phyloP scores from a whole-genome alignment of 2,329 filamentous ascomycete genomes.

The Tetracladium maxilliforme region DNA sequence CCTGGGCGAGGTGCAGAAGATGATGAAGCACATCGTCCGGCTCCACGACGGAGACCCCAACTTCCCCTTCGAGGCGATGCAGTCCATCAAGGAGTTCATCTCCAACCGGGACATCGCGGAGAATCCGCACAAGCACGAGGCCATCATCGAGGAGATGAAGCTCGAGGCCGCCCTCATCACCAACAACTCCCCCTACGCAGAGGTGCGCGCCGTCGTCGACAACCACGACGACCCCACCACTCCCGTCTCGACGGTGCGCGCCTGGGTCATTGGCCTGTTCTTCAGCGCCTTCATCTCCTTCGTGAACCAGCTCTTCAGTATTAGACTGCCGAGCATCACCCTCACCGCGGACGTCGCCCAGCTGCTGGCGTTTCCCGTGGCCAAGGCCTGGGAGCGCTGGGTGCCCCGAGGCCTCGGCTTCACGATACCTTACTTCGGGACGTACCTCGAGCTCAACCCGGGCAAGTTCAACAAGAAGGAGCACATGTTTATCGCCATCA shows the following conservation, averaged over 20 bases:
- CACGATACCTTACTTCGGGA: constrained; percentile 1
- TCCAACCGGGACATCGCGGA: constrained; percentile 25
- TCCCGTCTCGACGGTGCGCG: constrained; percentile 24
- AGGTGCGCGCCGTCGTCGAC: constrained; percentile 6
- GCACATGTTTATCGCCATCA: constrained; percentile 32
- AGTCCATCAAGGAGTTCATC: constrained; percentile 23
- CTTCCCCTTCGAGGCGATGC: constrained; percentile 24
- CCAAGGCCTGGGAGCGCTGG: constrained; percentile 16
- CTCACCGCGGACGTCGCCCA: constrained; percentile 24
- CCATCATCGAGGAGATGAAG: constrained; percentile 26
- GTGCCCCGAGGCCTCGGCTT: constrained; percentile 1
- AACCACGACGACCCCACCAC: constrained; percentile 18
- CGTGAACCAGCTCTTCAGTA: constrained; percentile 23
- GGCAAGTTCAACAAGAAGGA: constrained; percentile 31
- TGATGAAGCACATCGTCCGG: constrained; percentile 21
- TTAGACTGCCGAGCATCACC: constrained; percentile 23
- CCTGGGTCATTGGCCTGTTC: constrained; percentile 21
- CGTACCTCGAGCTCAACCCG: constrained; percentile 17
- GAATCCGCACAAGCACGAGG: constrained; percentile 29
- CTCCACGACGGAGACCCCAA: constrained; percentile 30
- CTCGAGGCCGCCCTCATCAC: constrained; percentile 16
- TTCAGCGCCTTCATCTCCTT: constrained; percentile 17
- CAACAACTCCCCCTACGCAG: constrained; percentile 21
- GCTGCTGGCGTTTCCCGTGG: constrained; percentile 15
- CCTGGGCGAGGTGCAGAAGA: constrained; percentile 24